Conservation (phyloP, 1,284 basidiomycete species). For the Ceratobasidium sp. region DNA sequence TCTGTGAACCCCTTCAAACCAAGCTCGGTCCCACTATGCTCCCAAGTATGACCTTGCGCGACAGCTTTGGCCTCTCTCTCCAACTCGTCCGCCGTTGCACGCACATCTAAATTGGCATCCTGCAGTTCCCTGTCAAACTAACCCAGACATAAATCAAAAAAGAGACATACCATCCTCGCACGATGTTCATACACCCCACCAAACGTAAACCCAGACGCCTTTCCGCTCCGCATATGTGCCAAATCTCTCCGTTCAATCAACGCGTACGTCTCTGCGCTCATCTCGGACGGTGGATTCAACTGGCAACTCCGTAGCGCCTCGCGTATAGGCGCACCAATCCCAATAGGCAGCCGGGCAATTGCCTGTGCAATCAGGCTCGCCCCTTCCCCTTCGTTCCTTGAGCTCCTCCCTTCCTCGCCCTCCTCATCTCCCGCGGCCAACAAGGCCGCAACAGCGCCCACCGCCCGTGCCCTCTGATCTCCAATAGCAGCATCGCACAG, state of each 20-base stretch:
- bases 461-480: constrained; percentile 35
- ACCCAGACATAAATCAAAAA: constrained; percentile 7
- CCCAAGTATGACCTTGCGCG: constrained; percentile 20
- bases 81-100: constrained; percentile 45
- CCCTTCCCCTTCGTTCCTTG: constrained; percentile 63
- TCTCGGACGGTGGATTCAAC: constrained; percentile 75
- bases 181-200: constrained; percentile 47
- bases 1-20: constrained; percentile 77
- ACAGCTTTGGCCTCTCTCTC: constrained; percentile 32
- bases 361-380: constrained; percentile 61
- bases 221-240: constrained; percentile 51
- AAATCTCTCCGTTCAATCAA: constrained; percentile 86
- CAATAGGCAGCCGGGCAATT: constrained; percentile 67
- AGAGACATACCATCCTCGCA: constrained; percentile 46
- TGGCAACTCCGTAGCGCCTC: constrained; percentile 88
- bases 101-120: constrained; percentile 37
- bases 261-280: constrained; percentile 76
- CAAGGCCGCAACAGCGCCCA: constrained; percentile 43
- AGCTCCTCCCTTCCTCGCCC: constrained; percentile 71
- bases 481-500: constrained; percentile 37
- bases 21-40: constrained; percentile 59
- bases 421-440: constrained; percentile 25
- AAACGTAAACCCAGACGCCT: constrained; percentile 44
- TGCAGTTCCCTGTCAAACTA: neutral
- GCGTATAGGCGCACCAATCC: constrained; percentile 79